These are phyloP conservation scores for Suhomyces sp. DNA, from an alignment of 805 yeast genomes.

Conservation along the genomic window DNA sequence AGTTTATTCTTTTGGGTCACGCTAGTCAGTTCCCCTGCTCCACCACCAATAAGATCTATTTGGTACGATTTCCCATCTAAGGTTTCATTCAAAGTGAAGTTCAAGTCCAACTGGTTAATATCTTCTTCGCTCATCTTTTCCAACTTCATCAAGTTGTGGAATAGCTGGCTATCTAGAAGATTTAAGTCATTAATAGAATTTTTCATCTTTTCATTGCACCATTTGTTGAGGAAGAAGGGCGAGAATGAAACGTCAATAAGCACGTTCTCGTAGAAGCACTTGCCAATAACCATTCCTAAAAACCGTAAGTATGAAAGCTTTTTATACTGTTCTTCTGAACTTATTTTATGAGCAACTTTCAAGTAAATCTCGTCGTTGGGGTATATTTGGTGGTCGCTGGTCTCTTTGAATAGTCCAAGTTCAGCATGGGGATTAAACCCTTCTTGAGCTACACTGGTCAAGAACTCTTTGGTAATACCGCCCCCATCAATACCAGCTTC, in stretches of 20 bases:
- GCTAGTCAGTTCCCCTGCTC: constrained; percentile 47
- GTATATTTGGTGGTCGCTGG: constrained; percentile 58
- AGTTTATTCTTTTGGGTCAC: constrained; percentile 63
- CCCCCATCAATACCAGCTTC: constrained; percentile 98
- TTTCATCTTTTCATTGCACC: constrained; percentile 50
- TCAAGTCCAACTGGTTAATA: constrained; percentile 56
- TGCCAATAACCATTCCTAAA: constrained; percentile 82
- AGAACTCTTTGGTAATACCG: constrained; percentile 87
- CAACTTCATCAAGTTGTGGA: constrained; percentile 60
- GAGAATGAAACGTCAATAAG: constrained; percentile 83
- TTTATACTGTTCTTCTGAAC: constrained; percentile 24
- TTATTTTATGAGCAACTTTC: constrained; percentile 29
- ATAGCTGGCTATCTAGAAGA: constrained; percentile 66
- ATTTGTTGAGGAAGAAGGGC: constrained; percentile 72
- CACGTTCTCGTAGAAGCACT: constrained; percentile 80
- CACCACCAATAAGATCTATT: constrained; percentile 55
- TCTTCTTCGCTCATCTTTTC: constrained; percentile 54
- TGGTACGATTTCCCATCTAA: constrained; percentile 36
- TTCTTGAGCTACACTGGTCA: constrained; percentile 67
- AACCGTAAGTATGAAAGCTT: constrained; percentile 47
- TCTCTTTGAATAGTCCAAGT: constrained; percentile 38
- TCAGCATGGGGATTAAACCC: constrained; percentile 50
- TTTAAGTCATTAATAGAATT: constrained; percentile 77
- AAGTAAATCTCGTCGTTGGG: constrained; percentile 62
- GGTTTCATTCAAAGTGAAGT: constrained; percentile 60